Evolutionary conservation across 2,329 filamentous ascomycete genomes (phyloP).

Genomic region (Pestalotiopsis sp.): DNA sequence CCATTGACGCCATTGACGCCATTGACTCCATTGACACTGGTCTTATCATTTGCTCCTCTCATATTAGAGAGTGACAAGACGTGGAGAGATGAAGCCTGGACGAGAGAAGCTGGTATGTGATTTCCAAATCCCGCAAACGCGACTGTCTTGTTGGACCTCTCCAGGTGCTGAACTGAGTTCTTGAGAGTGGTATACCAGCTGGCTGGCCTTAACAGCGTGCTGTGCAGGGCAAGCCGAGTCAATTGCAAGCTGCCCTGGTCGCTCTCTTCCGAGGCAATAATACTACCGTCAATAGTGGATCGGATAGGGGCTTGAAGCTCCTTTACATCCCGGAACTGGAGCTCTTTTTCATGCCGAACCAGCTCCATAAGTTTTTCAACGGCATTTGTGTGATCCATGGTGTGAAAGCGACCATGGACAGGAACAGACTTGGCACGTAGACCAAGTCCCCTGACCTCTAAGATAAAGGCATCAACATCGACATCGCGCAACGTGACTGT

Average conservation of each 20-base stretch:
- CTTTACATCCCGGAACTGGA: not conserved
- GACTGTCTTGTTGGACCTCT: not conserved
- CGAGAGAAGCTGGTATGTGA: not conserved
- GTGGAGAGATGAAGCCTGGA: not conserved
- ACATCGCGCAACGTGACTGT: conserved; percentile 11
- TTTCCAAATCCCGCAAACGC: conserved; percentile 7
- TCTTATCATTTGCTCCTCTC: not conserved
- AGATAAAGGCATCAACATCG: conserved; percentile 11
- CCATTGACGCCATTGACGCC: not conserved
- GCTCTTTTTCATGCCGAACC: not conserved
- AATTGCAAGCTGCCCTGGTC: not conserved
- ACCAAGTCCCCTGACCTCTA: not conserved
- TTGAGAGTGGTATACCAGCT: not conserved
- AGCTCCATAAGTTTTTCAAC: conserved; percentile 7
- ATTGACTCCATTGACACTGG: not conserved
- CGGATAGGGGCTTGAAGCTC: not conserved
- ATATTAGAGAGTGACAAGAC: not conserved
- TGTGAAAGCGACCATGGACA: conserved; percentile 17
- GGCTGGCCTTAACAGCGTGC: not conserved
- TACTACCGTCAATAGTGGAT: not conserved
- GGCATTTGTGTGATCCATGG: not conserved
- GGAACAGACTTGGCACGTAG: conserved; percentile 11
- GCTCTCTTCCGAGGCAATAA: not conserved
- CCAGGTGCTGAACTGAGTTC: not conserved
- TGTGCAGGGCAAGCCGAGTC: not conserved